Evolutionary conservation across 768 basidiomycete genomes (phyloP).

Genomic region (Tulasnella sp.): DNA sequence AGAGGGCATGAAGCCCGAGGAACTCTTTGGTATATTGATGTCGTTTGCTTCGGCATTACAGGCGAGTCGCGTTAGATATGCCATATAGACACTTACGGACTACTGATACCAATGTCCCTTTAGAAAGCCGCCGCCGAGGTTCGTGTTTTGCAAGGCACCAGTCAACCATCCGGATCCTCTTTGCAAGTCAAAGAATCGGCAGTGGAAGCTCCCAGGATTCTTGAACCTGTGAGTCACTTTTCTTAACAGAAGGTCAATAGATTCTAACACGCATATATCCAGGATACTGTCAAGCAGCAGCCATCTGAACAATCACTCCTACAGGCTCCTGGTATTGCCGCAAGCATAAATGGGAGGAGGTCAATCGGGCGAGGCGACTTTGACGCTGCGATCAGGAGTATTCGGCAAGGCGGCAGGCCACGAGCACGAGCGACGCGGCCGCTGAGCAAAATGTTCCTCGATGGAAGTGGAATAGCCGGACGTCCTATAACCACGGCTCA

Average conservation of each 20-base stretch:
- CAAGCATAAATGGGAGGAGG: constrained; percentile 27
- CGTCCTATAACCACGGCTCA: constrained; percentile 8
- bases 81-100: constrained; percentile 7
- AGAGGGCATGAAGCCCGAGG: constrained; percentile 63
- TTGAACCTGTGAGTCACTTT: background rate
- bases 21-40: constrained; percentile 66
- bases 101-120: background rate
- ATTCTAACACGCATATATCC: background rate
- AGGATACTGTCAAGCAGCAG: constrained; percentile 1
- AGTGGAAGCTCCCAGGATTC: background rate
- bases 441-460: constrained; percentile 70
- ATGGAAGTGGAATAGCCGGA: constrained; percentile 34
- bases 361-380: constrained; percentile 68
- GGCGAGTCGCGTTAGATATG: constrained; percentile 29
- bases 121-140: constrained; percentile 66
- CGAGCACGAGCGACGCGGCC: constrained; percentile 42
- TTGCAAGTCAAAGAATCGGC: background rate
- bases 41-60: constrained; percentile 64
- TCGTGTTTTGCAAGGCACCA: constrained; percentile 32
- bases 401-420: constrained; percentile 50
- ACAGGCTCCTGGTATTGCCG: background rate
- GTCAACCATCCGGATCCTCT: constrained; percentile 18
- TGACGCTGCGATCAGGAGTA: constrained; percentile 74
- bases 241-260: too few species aligned
- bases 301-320: background rate